Evolutionary conservation across 192 early-diverging fungal species (phyloP), one percentile per base, ranked within the genome.

Genomic region (Borealophlyctis nickersoniae): DNA sequence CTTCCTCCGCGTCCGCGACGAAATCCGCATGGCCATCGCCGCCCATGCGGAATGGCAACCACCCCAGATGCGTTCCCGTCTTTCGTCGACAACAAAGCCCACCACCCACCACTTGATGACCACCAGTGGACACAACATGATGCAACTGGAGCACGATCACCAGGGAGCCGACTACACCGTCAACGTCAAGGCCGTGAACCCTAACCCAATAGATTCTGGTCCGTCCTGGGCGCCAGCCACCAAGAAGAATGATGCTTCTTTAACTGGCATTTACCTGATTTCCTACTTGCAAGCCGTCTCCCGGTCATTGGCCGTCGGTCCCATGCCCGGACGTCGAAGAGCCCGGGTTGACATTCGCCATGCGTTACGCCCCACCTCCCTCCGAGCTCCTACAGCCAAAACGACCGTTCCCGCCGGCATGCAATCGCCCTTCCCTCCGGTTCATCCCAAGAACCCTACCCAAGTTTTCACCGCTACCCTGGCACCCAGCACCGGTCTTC

Each of bases 111-210:
- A 80, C 58, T 28, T 96, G 51, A 85, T 85, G 57, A 78, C 76
- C 58, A 79, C 70, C 24, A 87, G 89, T 31, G 88, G 88, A 56
- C 90, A 97, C 65, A 92, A 89, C 50, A 93, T 94, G 90, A 62
- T 98, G 28, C 88, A 94, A 72, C 61, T 91, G 26, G 97, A 99
- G 71, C 88, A 91, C 72, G 97, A 99, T 68, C 89, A 93, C 76
- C 84, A 86, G 49, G 95, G 94, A 36, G 67, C 82, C 13, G 95
- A 97, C 75, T 96, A 84, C 73, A 86, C 94, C 52, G 54, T 90
- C 66, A 96, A 90, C 73, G 56, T 92, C 72, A 99, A 98, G 82
- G 91, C 89, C 48, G 86, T 98, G 76, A 98, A 99, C 85, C 91
- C 95, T 31, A 94, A 94, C 57, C 89, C 88, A 2, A 68, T 91